These are phyloP conservation scores for Byssochlamys sp. DNA, from an alignment of 2,329 filamentous ascomycete genomes.

Conservation along the genomic window DNA sequence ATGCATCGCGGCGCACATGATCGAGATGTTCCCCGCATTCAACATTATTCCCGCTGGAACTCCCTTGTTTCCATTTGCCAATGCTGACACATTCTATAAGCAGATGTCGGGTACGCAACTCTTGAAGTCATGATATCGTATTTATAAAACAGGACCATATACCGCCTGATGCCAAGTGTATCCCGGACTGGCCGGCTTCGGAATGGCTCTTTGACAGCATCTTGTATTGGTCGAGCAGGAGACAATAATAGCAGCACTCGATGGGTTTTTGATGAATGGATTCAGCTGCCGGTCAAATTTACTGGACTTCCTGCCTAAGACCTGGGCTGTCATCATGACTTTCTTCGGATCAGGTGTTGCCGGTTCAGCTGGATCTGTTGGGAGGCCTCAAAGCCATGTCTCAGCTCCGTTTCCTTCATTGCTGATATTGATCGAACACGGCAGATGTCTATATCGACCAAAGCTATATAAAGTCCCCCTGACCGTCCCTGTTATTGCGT, in stretches of 20 bases:
- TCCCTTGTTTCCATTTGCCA: background rate
- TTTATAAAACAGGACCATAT: background rate
- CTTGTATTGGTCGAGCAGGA: background rate
- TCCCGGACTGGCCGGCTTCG: background rate
- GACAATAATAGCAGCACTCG: background rate
- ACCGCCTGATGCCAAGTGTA: background rate
- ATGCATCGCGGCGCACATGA: background rate
- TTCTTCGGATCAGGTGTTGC: background rate
- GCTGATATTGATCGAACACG: background rate
- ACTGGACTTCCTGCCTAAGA: background rate
- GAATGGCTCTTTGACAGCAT: background rate
- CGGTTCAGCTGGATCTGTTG: background rate
- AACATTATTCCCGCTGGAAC: background rate
- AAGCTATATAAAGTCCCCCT: background rate
- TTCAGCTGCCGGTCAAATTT: background rate
- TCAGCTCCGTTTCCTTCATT: background rate
- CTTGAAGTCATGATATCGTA: background rate
- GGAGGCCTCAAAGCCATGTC: background rate
- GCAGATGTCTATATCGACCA: background rate
- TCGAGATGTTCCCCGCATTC: background rate
- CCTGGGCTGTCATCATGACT: background rate
- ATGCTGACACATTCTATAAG: background rate
- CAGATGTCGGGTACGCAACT: background rate
- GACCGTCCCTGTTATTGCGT: background rate
- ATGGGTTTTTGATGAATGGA: background rate